A percentile compares a stretch with the other conserved stretches of the same genome.
These are phyloP conservation scores for Boletus tomentosulus DNA, from an alignment of 768 basidiomycete species.

Conservation along the genomic window DNA sequence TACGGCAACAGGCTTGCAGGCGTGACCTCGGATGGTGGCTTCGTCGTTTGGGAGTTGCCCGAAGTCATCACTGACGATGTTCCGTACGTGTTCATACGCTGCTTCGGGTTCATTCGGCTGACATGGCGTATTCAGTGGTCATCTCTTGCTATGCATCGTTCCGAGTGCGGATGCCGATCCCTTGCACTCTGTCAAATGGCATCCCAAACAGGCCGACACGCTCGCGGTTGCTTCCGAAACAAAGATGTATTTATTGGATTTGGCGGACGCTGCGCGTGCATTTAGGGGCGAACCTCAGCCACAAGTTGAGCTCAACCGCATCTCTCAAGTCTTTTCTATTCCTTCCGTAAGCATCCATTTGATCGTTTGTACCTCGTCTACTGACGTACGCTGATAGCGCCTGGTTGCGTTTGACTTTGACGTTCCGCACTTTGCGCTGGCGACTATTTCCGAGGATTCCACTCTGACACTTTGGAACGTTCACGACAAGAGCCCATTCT, in stretches of 20 bases:
- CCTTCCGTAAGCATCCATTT: constrained; percentile 51
- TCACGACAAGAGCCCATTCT: constrained; percentile 71
- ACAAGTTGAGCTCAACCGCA: constrained; percentile 64
- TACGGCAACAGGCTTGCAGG: constrained; percentile 79
- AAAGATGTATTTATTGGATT: constrained; percentile 72
- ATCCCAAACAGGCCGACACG: constrained; percentile 75
- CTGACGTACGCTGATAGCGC: constrained; percentile 42
- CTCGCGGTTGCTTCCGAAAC: constrained; percentile 80
- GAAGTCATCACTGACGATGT: constrained; percentile 82
- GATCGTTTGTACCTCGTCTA: background rate
- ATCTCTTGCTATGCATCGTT: constrained; percentile 67
- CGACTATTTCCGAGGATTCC: constrained; percentile 79
- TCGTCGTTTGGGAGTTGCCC: constrained; percentile 86
- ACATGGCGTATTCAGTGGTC: constrained; percentile 44
- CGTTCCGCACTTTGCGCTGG: constrained; percentile 68
- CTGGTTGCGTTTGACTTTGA: constrained; percentile 87
- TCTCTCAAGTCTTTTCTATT: constrained; percentile 64
- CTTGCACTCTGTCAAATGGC: constrained; percentile 84
- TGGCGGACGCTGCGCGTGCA: constrained; percentile 55
- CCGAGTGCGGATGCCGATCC: constrained; percentile 51
- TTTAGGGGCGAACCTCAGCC: constrained; percentile 63
- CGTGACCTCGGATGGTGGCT: constrained; percentile 84
- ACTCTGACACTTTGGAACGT: constrained; percentile 81
- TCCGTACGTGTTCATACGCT: constrained; percentile 49
- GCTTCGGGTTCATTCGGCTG: background rate